phyloP scores from a whole-genome alignment of 495 filamentous ascomycete species.

The Pseudotulostoma volvatum region DNA sequence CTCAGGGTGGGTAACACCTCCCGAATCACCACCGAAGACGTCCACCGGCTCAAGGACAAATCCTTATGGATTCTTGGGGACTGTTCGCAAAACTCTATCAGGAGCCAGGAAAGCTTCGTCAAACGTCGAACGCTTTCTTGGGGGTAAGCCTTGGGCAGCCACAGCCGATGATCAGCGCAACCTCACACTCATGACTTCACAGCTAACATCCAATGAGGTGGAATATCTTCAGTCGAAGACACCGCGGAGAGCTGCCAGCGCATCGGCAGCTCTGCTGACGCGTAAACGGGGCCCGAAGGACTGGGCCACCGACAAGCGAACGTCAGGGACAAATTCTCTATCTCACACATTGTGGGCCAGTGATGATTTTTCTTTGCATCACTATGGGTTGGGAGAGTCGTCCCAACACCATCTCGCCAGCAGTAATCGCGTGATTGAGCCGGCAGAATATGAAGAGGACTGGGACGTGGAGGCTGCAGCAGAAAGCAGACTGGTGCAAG shows the following conservation, averaged over 20 bases:
- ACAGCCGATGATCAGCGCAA: no score
- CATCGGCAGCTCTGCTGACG: slow-evolving; percentile 42
- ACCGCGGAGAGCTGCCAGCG: slow-evolving; percentile 39
- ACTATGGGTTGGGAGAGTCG: no score
- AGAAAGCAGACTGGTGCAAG: slow-evolving; percentile 52
- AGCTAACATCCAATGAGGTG: slow-evolving; percentile 19
- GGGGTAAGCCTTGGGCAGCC: no score
- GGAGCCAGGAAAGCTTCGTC: slow-evolving; percentile 17
- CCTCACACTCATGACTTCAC: no score
- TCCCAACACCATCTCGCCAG: not conserved
- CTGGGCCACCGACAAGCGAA: slow-evolving; percentile 30
- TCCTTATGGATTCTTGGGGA: slow-evolving; percentile 37
- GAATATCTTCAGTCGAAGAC: slow-evolving; percentile 8
- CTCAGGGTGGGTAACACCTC: slow-evolving; percentile 9
- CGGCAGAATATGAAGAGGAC: slow-evolving; percentile 58
- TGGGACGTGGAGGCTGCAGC: slow-evolving; percentile 84
- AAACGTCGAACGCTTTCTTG: slow-evolving; percentile 6
- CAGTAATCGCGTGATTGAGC: no score
- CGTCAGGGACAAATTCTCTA: not conserved
- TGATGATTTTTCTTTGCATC: no score
- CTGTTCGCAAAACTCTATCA: slow-evolving; percentile 36
- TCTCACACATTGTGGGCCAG: not conserved
- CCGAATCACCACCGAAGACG: slow-evolving; percentile 6
- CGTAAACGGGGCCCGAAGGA: slow-evolving; percentile 41
- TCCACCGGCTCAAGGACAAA: slow-evolving; percentile 18